Evolutionary conservation across 2,329 filamentous ascomycete species (phyloP), one percentile per base, ranked within the genome.

Genomic region (Cercospora brassicicola): DNA sequence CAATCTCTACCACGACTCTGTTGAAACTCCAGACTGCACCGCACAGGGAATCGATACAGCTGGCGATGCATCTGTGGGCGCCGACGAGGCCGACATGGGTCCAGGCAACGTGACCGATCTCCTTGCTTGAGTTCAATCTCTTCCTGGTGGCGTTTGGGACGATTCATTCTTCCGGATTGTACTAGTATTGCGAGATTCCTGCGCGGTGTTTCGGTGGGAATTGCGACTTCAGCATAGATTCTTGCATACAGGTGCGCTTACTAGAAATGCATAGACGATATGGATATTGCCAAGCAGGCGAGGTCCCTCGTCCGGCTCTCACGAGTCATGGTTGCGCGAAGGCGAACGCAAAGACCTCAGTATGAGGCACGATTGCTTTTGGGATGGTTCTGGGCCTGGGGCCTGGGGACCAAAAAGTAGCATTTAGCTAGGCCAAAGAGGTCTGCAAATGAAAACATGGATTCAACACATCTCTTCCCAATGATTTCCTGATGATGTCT

Each of bases 331-430:
- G 26, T 39, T 60, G 33, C 33, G 33, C n/a, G 56, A 20, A 23
- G 20, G 56, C 56, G 26, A 42, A 20, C 18, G 10, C 33, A 23
- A 42, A 39, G 57, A 36, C 57, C 23, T 42, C 30, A 28, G 13
- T n/a, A 45, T 13, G 57, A 60, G 57, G 57, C 57, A 60, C 31
- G 57, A 60, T 30, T 55, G 48, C 26, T 28, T 55, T 55, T 55
- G 48, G 48, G 3, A 55, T n/a, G 48, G 48, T 55, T 55, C 48
- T 6, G 10, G 48, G 48, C 48, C 48, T 30, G 48, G 48, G 48
- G 23, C 48, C 48, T 3, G 2, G 1, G 48, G 23, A 55, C 48
- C 23, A 26, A 55, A 30, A 55, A 55, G 48, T 28, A 55, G 11
- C 26, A 8, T 4, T 55, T 55, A 55, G 7, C 9, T n/a, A n/a